These are phyloP conservation scores for Centaurea solstitialis DNA, from an alignment of 129 eudicot genomes.

Conservation along the genomic window DNA sequence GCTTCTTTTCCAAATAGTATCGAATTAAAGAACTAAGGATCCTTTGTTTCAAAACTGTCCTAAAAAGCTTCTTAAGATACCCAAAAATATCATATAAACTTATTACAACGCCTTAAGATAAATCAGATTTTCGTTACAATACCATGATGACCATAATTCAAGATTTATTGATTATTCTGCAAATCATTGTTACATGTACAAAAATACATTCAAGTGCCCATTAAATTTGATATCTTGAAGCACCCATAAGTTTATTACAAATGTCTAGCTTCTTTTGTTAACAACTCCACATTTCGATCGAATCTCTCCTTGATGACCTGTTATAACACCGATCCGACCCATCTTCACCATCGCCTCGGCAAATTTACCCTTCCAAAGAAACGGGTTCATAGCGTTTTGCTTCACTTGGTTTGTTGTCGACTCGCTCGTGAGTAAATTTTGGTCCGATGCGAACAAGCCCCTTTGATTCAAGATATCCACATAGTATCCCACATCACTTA, in stretches of 20 bases:
- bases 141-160: not conserved
- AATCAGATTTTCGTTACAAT: too few relatives aligned
- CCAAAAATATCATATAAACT: too few relatives aligned
- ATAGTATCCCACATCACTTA: slow-evolving; percentile 49
- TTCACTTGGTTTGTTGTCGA: slow-evolving; percentile 52
- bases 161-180: slow-evolving; percentile 10
- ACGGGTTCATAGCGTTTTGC: slow-evolving; percentile 48
- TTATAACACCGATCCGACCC: slow-evolving; percentile 66
- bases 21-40: too few relatives aligned
- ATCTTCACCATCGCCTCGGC: slow-evolving; percentile 77
- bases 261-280: slow-evolving; percentile 21
- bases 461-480: slow-evolving; percentile 40
- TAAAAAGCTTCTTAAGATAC: too few relatives aligned
- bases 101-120: not conserved
- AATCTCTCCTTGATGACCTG: slow-evolving; percentile 68
- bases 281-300: slow-evolving; percentile 57
- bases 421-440: slow-evolving; percentile 46
- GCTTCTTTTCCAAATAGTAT: too few relatives aligned
- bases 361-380: slow-evolving; percentile 56
- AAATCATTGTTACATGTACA: not conserved
- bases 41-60: too few relatives aligned
- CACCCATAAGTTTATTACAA: not conserved
- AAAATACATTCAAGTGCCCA: not conserved
- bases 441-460: slow-evolving; percentile 74
- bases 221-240: not conserved